Base-by-base conservation (phyloP, 331 rosid species). In the Quercus tomentella region DNA sequence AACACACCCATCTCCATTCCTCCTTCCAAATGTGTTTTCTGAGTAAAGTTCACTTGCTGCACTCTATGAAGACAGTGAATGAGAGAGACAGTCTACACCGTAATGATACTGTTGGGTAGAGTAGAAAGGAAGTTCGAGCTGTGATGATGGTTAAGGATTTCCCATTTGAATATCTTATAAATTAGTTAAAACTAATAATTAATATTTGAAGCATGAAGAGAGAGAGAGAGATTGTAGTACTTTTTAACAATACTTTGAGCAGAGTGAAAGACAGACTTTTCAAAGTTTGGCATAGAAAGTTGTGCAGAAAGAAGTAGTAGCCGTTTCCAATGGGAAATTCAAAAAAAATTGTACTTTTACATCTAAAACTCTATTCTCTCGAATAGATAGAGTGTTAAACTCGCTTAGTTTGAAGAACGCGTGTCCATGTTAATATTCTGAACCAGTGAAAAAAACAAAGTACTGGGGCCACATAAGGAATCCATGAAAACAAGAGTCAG, bases 311-410 rank as follows among this genome's bases (percentile, higher is more conserved):
- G 69, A 14, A 55, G 79, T 9, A 49, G 17, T 62, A 82, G 83
- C 87, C 87, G 91, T 85, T 83, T 75, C 81, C 56, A 66, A 80
- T 60, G 45, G 73, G 26, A 77, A 81, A 81, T 88, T 91, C 82
- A 80, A 91, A 33, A 67, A 67, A 1, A 74, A 2, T 12, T 41
- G 73, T 12, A 15, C 7, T 21, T 41, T 35, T 2, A 6, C 0
- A 5, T 22, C 12, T n/a, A n/a, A 60, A 12, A n/a, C 22, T 16
- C 35, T 20, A 35, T 37, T 67, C 70, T 20, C 72, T 35, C 72
- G 52, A 4, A 18, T 67, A 2, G 72, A 15, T 4, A 35, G 20
- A 7, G 1, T 18, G n/a, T 0, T 4, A 35, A 67, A 67, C 79
- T 80, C 70, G 52, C 67, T 8, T 0, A 5, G 2, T 1, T 9